Evolutionary conservation across 225 moss, liverwort and hornwort species (phyloP).

Genomic region (Polytrichum formosum): DNA sequence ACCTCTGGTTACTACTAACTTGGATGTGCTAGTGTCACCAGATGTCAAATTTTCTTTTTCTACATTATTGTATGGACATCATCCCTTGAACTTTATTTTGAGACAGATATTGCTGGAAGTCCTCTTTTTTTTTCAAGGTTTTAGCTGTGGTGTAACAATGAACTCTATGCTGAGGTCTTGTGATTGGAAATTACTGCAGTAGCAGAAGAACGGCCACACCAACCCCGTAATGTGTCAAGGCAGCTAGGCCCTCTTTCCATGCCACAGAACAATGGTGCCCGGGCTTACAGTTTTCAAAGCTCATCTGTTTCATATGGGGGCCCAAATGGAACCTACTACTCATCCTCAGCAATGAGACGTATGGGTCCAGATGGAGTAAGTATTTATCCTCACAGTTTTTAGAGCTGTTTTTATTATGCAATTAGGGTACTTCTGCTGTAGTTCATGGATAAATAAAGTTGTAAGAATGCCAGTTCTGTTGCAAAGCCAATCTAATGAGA

Average conservation of each 20-base stretch:
- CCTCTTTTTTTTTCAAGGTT: too few species aligned
- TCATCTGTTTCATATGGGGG: conserved; percentile 64
- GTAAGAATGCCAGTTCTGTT: conserved; percentile 8
- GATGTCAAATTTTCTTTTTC: too few species aligned
- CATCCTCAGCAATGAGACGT: conserved; percentile 55
- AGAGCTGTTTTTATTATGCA: background rate
- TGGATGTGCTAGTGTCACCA: too few species aligned
- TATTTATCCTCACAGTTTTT: background rate
- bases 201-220: conserved; percentile 27
- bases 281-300: conserved; percentile 52
- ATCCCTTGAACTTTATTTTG: too few species aligned
- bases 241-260: conserved; percentile 40
- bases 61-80: too few species aligned
- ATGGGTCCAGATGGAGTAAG: conserved; percentile 59
- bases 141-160: too few species aligned
- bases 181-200: conserved; percentile 15
- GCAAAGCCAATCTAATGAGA: too few species aligned
- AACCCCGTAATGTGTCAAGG: conserved; percentile 14
- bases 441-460: conserved; percentile 3
- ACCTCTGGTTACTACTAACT: too few species aligned
- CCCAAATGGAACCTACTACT: conserved; percentile 43
- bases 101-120: too few species aligned
- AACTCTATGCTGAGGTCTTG: too few species aligned
- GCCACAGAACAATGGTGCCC: conserved; percentile 23
- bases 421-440: background rate